Evolutionary conservation across 1,139 yeast genomes (phyloP).

Genomic region (Suhomyces kunorum): DNA sequence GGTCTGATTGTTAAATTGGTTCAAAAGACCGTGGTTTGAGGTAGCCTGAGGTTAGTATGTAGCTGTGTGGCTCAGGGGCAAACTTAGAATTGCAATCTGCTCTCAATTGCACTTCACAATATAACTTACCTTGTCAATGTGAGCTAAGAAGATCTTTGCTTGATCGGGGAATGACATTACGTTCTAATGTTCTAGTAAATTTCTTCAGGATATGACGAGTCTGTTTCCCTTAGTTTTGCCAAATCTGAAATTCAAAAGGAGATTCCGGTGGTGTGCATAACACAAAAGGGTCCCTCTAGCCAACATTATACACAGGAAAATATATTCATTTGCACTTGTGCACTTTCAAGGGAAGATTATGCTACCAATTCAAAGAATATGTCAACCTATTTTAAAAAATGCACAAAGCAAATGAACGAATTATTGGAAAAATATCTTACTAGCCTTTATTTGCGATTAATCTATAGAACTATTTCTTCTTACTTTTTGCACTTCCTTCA

Average conservation of each 20-base stretch:
- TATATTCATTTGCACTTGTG: too few relatives aligned
- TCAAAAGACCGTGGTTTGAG: slow-evolving; percentile 42
- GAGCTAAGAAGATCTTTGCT: slow-evolving; percentile 28
- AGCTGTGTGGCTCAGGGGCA: background rate
- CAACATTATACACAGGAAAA: background rate
- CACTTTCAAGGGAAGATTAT: too few relatives aligned
- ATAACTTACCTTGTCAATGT: slow-evolving; percentile 36
- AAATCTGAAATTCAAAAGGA: too few relatives aligned
- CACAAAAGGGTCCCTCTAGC: slow-evolving; percentile 7
- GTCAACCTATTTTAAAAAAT: too few relatives aligned
- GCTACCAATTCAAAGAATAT: too few relatives aligned
- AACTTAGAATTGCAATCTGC: too few relatives aligned
- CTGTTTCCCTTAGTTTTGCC: slow-evolving; percentile 1
- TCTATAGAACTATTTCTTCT: slow-evolving; percentile 16
- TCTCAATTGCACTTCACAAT: too few relatives aligned
- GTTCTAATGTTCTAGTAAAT: background rate
- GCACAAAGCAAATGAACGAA: too few relatives aligned
- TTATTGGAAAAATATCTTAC: background rate
- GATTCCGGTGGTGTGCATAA: slow-evolving; percentile 13
- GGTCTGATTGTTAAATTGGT: slow-evolving; percentile 61
- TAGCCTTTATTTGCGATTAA: too few relatives aligned
- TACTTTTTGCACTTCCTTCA: slow-evolving; percentile 53
- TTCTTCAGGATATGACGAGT: slow-evolving; percentile 1
- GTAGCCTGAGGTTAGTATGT: slow-evolving; percentile 32
- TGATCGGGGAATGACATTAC: slow-evolving; percentile 31